Conservation (phyloP, 306 rosid species). For the Pterocarpus macrocarpus region DNA sequence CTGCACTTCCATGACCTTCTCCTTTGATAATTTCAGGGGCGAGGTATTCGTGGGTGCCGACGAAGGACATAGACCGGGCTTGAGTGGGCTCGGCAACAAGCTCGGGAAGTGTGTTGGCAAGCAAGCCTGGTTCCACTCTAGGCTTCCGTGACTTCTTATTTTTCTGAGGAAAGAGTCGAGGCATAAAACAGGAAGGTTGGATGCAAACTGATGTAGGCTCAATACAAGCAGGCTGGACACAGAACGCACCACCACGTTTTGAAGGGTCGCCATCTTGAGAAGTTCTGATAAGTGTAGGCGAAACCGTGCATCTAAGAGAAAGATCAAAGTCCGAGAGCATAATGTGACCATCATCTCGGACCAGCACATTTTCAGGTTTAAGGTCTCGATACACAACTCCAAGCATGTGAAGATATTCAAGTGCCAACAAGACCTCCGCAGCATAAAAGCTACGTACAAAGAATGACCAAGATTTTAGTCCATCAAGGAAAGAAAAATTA, state of each 20-base stretch:
- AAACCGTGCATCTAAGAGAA: conserved; percentile 57
- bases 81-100: conserved; percentile 67
- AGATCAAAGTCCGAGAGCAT: conserved; percentile 65
- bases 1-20: conserved; percentile 73
- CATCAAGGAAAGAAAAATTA: not conserved
- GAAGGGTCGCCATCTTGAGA: conserved; percentile 45
- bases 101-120: conserved; percentile 56
- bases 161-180: conserved; percentile 52
- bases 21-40: conserved; percentile 69
- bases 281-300: conserved; percentile 52
- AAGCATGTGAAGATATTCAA: conserved; percentile 72
- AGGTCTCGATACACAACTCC: conserved; percentile 66
- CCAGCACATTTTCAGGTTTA: conserved; percentile 62
- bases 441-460: conserved; percentile 59
- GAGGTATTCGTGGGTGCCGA: conserved; percentile 66
- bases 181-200: conserved; percentile 63
- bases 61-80: conserved; percentile 64
- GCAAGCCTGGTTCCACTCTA: conserved; percentile 45
- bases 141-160: conserved; percentile 55
- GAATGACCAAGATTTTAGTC: conserved; percentile 26
- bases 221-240: conserved; percentile 58
- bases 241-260: conserved; percentile 55
- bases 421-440: conserved; percentile 65
- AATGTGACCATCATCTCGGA: conserved; percentile 68
- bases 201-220: conserved; percentile 65